phyloP scores from a whole-genome alignment of 2,329 filamentous ascomycete genomes.

The Fusarium globosum region DNA sequence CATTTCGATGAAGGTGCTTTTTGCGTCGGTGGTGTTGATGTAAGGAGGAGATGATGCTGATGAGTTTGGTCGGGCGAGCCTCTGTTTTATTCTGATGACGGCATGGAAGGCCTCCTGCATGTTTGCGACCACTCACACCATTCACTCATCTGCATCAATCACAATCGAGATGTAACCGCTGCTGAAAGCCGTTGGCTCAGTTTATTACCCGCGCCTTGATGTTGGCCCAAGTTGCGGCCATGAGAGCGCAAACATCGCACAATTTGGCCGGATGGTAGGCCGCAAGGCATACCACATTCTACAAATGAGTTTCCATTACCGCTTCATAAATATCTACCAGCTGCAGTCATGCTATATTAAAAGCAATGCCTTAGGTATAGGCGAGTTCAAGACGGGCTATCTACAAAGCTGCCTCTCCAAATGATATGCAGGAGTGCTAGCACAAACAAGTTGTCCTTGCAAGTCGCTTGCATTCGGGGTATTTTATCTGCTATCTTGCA shows the following conservation, averaged over 20 bases:
- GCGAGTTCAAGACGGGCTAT: neutral
- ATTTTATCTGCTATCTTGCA: accelerated
- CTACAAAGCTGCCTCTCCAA: too few relatives aligned
- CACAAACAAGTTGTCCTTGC: neutral
- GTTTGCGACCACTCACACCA: accelerated
- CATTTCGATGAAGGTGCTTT: neutral
- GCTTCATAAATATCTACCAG: accelerated
- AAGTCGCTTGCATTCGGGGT: neutral
- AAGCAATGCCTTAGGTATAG: too few relatives aligned
- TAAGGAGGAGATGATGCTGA: too few relatives aligned
- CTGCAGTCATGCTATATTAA: accelerated
- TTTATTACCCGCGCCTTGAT: neutral
- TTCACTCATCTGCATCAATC: neutral
- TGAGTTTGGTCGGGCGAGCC: neutral
- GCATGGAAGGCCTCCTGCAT: conserved; percentile 9
- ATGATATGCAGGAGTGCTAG: too few relatives aligned
- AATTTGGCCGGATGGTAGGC: accelerated
- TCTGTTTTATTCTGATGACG: neutral
- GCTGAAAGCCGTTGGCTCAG: neutral
- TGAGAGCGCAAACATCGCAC: accelerated
- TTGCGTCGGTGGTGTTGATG: accelerated
- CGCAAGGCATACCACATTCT: neutral
- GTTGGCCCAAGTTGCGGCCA: neutral
- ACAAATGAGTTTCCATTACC: accelerated
- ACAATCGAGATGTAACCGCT: accelerated